Conservation (phyloP, 805 yeast genomes). For the Nakazawaea sp. region DNA sequence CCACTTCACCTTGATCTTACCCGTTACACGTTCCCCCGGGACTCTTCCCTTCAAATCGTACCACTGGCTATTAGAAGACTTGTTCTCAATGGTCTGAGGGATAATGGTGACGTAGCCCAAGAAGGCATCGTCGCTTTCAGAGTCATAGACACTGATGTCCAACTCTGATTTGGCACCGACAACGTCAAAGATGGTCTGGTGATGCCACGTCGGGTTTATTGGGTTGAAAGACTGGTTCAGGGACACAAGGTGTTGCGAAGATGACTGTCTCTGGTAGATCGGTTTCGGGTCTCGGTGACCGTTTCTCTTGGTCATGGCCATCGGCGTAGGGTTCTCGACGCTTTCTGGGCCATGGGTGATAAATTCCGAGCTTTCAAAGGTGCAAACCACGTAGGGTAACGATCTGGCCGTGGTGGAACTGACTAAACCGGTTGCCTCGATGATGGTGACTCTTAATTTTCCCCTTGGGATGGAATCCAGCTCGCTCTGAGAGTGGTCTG, state of each 20-base stretch:
- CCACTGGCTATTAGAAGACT: conserved; percentile 59
- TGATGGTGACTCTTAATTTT: conserved; percentile 69
- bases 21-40: conserved; percentile 68
- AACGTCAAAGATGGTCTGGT: conserved; percentile 89
- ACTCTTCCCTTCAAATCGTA: conserved; percentile 64
- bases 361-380: conserved; percentile 86
- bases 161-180: conserved; percentile 77
- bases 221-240: conserved; percentile 31
- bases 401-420: conserved; percentile 44
- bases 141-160: conserved; percentile 88
- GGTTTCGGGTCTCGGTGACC: too few relatives aligned
- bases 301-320: conserved; percentile 9
- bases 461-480: conserved; percentile 58
- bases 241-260: conserved; percentile 27
- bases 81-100: conserved; percentile 47
- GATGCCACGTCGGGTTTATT: conserved; percentile 82
- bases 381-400: conserved; percentile 85
- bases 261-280: conserved; percentile 35
- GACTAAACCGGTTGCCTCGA: conserved; percentile 69
- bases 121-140: conserved; percentile 72
- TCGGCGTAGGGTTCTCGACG: conserved; percentile 14
- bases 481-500: conserved; percentile 10
- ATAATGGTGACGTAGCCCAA: conserved; percentile 75
- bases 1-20: conserved; percentile 71
- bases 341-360: conserved; percentile 76